Conservation (phyloP, 352 stramenopile species). For the Globisporangium emineosum region DNA sequence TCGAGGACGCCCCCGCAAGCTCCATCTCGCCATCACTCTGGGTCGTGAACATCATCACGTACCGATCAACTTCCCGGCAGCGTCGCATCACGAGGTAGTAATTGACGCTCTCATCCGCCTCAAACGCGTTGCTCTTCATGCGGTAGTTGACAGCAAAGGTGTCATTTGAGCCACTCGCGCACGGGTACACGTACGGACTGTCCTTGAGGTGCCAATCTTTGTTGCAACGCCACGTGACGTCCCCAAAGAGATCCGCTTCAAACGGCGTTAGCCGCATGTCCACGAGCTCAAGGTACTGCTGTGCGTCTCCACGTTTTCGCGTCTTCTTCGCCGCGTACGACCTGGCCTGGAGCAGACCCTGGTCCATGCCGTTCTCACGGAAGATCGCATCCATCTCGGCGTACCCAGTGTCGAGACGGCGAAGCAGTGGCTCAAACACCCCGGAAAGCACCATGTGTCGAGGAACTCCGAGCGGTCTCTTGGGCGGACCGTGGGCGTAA, state of each 20-base stretch:
- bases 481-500: neutral
- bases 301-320: neutral
- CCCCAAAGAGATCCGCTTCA: neutral
- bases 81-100: slow-evolving; percentile 30
- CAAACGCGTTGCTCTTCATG: neutral
- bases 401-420: slow-evolving; percentile 1
- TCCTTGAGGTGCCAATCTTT: slow-evolving; percentile 13
- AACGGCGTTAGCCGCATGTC: slow-evolving; percentile 6
- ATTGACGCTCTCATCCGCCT: slow-evolving; percentile 1
- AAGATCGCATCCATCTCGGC: slow-evolving; percentile 10
- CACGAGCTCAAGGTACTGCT: slow-evolving; percentile 9
- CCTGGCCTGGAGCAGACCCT: neutral
- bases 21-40: slow-evolving; percentile 30
- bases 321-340: slow-evolving; percentile 7
- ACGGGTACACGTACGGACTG: slow-evolving; percentile 6
- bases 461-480: neutral
- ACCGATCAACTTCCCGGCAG: slow-evolving; percentile 26
- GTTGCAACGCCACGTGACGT: slow-evolving; percentile 1
- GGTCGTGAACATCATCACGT: slow-evolving; percentile 28
- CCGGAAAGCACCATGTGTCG: neutral
- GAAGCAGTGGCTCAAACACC: slow-evolving; percentile 1
- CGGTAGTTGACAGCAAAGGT: slow-evolving; percentile 16
- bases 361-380: slow-evolving; percentile 4
- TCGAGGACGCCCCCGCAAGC: slow-evolving; percentile 25
- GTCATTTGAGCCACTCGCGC: neutral